Base-by-base conservation (phyloP, 495 filamentous ascomycete species). In the Xylaria cubensis region DNA sequence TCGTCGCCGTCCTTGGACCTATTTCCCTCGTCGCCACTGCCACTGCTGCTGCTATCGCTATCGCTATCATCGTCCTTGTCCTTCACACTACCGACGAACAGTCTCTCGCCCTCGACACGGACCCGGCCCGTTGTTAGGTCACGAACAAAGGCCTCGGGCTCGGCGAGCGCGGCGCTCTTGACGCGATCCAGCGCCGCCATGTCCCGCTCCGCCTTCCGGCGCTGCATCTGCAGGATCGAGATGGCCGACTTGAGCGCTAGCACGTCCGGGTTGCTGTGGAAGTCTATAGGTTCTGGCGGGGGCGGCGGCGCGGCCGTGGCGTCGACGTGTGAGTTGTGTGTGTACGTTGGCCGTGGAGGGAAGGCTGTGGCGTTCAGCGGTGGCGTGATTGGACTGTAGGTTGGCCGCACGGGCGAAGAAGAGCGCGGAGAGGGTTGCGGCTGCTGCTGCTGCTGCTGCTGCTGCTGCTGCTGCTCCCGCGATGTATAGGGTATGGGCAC, bases 171-270 rank as follows among this genome's bases (percentile, higher is more conserved):
- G 0, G 84, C 84, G 15, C 82, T 78, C 77, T 93, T 93, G 69
- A 91, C 85, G 63, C 82, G 78, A 72, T 90, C 85, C 19, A 97
- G 83, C 1, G 84, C 80, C 70, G 84, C 84, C 53, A 97, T 89
- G 79, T 97, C 94, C 24, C 85, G 84, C n/a, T 88, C 77, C 19
- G 91, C 90, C 78, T 92, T 92, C 73, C 90, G 87, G 59, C 91
- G 91, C 81, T 97, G 94, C 56, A 96, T 82, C 82, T 95, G 93
- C 42, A 97, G 84, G 58, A 97, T 90, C 4, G 91, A 89, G 74
- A 97, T 92, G 4, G 94, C 91, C 26, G 91, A 90, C 48, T 90
- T 88, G 36, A 97, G 84, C 4, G 94, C 94, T 29, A 97, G 90
- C 1, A 90, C 93, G 83, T 97, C 94, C 5, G 93, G 89, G 75